Conservation (phyloP, 768 basidiomycete genomes). For the Naganishia antarctica region DNA sequence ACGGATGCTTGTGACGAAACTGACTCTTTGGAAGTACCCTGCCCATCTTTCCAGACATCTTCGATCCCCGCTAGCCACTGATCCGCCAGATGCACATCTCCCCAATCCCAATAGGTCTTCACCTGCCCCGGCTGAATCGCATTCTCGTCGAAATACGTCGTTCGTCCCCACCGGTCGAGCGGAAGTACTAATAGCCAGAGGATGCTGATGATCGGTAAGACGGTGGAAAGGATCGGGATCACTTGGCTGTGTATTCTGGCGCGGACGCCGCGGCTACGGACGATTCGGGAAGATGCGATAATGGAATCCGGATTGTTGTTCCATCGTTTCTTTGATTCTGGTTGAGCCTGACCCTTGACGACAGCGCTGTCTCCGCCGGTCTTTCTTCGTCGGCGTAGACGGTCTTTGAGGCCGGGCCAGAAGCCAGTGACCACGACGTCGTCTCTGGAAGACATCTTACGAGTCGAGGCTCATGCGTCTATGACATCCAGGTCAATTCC, state of each 20-base stretch:
- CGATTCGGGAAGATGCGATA: not conserved
- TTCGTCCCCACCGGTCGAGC: conserved; percentile 59
- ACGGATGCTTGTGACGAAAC: conserved; percentile 43
- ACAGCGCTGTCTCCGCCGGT: not conserved
- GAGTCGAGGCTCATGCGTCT: not conserved
- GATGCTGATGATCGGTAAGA: conserved; percentile 64
- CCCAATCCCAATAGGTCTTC: conserved; percentile 86
- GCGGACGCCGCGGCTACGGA: not conserved
- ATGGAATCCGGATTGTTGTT: not conserved
- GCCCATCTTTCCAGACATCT: conserved; percentile 55
- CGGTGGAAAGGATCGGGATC: conserved; percentile 29
- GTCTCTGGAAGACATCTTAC: not conserved
- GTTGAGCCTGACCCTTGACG: not conserved
- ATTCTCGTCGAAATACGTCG: conserved; percentile 88
- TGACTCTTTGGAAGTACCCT: conserved; percentile 69
- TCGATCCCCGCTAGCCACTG: conserved; percentile 69
- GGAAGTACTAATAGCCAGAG: conserved; percentile 82
- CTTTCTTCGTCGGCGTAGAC: not conserved
- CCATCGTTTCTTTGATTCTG: not conserved
- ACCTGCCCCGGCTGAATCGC: conserved; percentile 91
- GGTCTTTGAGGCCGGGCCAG: not conserved
- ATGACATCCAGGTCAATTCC: no score
- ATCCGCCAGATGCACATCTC: conserved; percentile 81
- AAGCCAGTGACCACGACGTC: not conserved
- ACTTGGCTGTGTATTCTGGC: not conserved